Conservation (phyloP, 768 basidiomycete genomes). For the Leucocoprinus sp. region DNA sequence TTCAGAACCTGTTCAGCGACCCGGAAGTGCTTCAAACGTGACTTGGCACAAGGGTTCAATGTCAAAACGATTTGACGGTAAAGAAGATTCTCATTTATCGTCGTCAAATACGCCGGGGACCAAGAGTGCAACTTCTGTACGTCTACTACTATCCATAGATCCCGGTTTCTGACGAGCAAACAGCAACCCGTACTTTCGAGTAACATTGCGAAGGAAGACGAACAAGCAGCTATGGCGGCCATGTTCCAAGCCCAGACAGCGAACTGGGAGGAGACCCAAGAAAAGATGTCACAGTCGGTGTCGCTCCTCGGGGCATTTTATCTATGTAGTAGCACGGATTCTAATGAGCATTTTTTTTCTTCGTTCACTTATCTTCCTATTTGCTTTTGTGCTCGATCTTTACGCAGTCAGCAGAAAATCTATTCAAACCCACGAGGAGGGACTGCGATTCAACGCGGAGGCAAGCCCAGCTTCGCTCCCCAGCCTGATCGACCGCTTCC, state of each 20-base stretch:
- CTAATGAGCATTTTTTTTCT: slow-evolving; percentile 62
- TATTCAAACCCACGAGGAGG: slow-evolving; percentile 64
- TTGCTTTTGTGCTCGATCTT: slow-evolving; percentile 14
- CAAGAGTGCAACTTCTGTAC: slow-evolving; percentile 26
- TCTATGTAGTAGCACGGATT: slow-evolving; percentile 58
- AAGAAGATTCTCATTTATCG: slow-evolving; percentile 42
- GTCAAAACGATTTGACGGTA: slow-evolving; percentile 86
- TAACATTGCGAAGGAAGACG: slow-evolving; percentile 56
- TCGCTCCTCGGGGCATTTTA: slow-evolving; percentile 48
- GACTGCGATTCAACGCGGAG: slow-evolving; percentile 51
- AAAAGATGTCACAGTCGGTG: slow-evolving; percentile 99
- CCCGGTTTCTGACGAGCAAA: slow-evolving; percentile 8
- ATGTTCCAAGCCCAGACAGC: slow-evolving; percentile 94
- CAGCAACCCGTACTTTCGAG: slow-evolving; percentile 28
- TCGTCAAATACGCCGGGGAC: slow-evolving; percentile 18
- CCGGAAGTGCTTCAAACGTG: slow-evolving; percentile 26
- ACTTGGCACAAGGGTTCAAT: slow-evolving; percentile 69
- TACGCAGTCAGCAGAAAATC: slow-evolving; percentile 57
- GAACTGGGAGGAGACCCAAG: slow-evolving; percentile 98
- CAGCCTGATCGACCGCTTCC: slow-evolving; percentile 73
- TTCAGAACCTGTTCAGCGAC: slow-evolving; percentile 38
- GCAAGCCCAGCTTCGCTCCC: slow-evolving; percentile 47
- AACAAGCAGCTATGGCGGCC: slow-evolving; percentile 93
- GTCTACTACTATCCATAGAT: slow-evolving; percentile 8
- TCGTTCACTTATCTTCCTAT: slow-evolving; percentile 17